phyloP scores from a whole-genome alignment of 805 yeast genomes.

The Teunomyces funiuensis region DNA sequence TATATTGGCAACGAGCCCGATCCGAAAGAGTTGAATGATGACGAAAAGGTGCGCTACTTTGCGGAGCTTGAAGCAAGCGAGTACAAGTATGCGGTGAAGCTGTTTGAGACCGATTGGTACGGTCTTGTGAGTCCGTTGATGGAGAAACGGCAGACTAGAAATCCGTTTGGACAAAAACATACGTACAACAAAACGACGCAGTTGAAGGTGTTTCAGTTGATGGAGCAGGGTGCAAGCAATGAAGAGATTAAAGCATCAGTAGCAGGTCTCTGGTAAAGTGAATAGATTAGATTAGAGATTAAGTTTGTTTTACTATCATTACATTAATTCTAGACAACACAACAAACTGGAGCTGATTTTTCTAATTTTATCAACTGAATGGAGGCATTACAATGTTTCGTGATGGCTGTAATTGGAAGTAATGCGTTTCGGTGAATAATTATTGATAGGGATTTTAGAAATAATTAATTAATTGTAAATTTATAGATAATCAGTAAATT shows the following conservation, averaged over 20 bases:
- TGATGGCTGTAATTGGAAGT: no score
- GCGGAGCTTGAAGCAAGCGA: slow-evolving; percentile 50
- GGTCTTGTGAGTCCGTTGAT: slow-evolving; percentile 48
- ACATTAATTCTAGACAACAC: no score
- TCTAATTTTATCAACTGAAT: no score
- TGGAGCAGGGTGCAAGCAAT: not conserved
- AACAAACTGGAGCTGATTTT: not conserved
- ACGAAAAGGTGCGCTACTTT: slow-evolving; percentile 39
- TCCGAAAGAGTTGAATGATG: slow-evolving; percentile 31
- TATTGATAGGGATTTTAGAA: no score
- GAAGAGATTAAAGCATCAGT: not conserved
- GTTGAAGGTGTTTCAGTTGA: not conserved
- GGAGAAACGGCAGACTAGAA: slow-evolving; percentile 51
- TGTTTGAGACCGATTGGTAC: slow-evolving; percentile 56
- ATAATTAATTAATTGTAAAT: no score
- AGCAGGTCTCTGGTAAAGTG: not conserved
- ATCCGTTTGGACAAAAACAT: slow-evolving; percentile 44
- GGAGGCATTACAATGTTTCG: no score
- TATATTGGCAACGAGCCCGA: slow-evolving; percentile 62
- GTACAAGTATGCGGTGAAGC: slow-evolving; percentile 49
- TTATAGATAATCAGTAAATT: not conserved
- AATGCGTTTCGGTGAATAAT: no score
- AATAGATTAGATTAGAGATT: no score
- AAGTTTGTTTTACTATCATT: no score
- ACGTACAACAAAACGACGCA: slow-evolving; percentile 2